Conservation (phyloP, 257 asterid species). For the Marsdenia floribunda region DNA sequence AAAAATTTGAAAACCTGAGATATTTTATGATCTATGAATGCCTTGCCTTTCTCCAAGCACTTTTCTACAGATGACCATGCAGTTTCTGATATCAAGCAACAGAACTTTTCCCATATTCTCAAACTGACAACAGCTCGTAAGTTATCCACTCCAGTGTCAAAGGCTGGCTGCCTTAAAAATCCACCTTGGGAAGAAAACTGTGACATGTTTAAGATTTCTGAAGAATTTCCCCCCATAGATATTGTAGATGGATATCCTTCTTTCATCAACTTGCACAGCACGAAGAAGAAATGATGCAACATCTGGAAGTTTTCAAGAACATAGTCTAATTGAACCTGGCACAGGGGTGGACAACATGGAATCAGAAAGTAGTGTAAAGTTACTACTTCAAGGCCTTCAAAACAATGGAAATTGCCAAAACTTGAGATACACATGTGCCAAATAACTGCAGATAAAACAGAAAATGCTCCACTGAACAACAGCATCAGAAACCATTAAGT, state of each 20-base stretch:
- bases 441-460: neutral
- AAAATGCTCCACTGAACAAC: neutral
- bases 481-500: neutral
- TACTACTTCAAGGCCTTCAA: neutral
- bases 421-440: neutral
- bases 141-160: slow-evolving; percentile 35
- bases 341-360: slow-evolving; percentile 3
- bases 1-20: slow-evolving; percentile 56
- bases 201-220: slow-evolving; percentile 33
- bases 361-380: neutral
- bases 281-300: slow-evolving; percentile 86
- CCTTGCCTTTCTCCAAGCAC: slow-evolving; percentile 82
- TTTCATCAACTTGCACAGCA: slow-evolving; percentile 76
- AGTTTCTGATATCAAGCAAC: slow-evolving; percentile 59
- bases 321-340: slow-evolving; percentile 76
- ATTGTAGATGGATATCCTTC: slow-evolving; percentile 56
- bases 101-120: slow-evolving; percentile 56
- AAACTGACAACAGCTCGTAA: slow-evolving; percentile 36
- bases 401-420: neutral
- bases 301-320: slow-evolving; percentile 63
- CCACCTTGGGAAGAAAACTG: slow-evolving; percentile 71
- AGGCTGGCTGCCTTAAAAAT: slow-evolving; percentile 61
- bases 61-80: slow-evolving; percentile 71
- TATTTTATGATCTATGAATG: slow-evolving; percentile 54
- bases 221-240: slow-evolving; percentile 24